Percentiles rank a stretch among this genome's conserved stretches.
Conservation (phyloP, 129 eudicot species). For the Saposhnikovia divaricata region DNA sequence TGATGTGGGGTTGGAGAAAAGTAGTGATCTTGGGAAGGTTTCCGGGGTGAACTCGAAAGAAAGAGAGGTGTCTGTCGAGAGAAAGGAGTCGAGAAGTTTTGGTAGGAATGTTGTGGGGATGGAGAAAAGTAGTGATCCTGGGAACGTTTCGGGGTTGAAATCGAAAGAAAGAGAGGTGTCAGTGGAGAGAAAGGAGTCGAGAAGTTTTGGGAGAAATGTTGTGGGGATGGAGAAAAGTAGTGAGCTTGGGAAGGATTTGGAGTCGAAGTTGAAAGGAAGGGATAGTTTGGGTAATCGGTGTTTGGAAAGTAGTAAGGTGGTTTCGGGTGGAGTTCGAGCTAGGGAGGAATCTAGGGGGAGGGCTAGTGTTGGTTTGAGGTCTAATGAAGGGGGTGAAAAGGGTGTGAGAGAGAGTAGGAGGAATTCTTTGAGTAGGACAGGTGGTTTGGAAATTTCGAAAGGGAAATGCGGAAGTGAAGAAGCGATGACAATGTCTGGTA, state of each 20-base stretch:
- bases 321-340: slow-evolving; percentile 12
- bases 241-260: not conserved
- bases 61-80: not conserved
- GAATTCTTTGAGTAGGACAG: slow-evolving; percentile 19
- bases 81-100: slow-evolving; percentile 3
- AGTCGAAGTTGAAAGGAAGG: not conserved
- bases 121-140: slow-evolving; percentile 1
- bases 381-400: slow-evolving; percentile 14
- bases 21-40: not conserved
- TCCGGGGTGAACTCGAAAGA: not conserved
- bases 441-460: slow-evolving; percentile 21
- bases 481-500: slow-evolving; percentile 8
- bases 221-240: slow-evolving; percentile 8
- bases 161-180: not conserved
- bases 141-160: not conserved
- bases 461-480: slow-evolving; percentile 26
- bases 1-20: slow-evolving; percentile 5
- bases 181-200: not conserved
- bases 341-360: slow-evolving; percentile 22
- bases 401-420: slow-evolving; percentile 23
- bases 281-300: slow-evolving; percentile 2
- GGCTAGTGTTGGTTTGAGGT: slow-evolving; percentile 22
- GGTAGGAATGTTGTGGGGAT: not conserved
- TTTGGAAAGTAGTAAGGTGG: slow-evolving; percentile 14
- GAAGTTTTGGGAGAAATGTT: slow-evolving; percentile 4